Conservation (phyloP, 2,329 filamentous ascomycete genomes). For the Paraphaeosphaeria minitans region DNA sequence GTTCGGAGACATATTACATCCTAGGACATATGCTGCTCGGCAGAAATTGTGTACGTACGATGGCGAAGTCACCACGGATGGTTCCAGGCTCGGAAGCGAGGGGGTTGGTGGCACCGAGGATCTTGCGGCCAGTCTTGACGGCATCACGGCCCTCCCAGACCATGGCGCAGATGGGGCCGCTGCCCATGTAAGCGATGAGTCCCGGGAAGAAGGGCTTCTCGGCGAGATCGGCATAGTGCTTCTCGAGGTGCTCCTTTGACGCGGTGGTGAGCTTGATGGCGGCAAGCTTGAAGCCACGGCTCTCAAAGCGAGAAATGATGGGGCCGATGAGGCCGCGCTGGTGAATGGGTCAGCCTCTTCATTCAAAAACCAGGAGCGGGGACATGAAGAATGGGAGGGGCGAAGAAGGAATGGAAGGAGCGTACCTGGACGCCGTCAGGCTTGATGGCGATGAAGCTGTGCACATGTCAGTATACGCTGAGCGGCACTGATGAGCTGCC, state of each 20-base stretch:
- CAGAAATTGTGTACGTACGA: slow-evolving; percentile 54
- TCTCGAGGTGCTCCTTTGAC: slow-evolving; percentile 93
- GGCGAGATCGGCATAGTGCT: slow-evolving; percentile 93
- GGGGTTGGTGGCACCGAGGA: slow-evolving; percentile 99
- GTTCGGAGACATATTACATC: too few species aligned
- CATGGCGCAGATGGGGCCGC: slow-evolving; percentile 97
- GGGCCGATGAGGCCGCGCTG: slow-evolving; percentile 96
- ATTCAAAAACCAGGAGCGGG: not conserved
- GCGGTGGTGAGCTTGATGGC: slow-evolving; percentile 95
- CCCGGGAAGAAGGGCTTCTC: slow-evolving; percentile 97
- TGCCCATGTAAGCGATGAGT: slow-evolving; percentile 95
- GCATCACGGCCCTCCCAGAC: slow-evolving; percentile 99
- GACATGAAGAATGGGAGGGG: not conserved
- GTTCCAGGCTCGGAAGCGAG: slow-evolving; percentile 92
- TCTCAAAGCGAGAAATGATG: slow-evolving; percentile 98
- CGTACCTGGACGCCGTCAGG: slow-evolving; percentile 97
- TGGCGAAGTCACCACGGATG: slow-evolving; percentile 93
- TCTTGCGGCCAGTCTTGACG: slow-evolving; percentile 96
- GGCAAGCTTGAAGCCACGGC: slow-evolving; percentile 96
- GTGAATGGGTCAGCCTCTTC: slow-evolving; percentile 14
- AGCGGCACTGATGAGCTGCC: slow-evolving; percentile 17
- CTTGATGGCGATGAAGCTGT: slow-evolving; percentile 99
- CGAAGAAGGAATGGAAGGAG: slow-evolving; percentile 1
- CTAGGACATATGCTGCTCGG: too few species aligned
- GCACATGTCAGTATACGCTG: slow-evolving; percentile 35